These are phyloP conservation scores for Coniferiporia weirii DNA, from an alignment of 1,284 basidiomycete species.

Conservation along the genomic window DNA sequence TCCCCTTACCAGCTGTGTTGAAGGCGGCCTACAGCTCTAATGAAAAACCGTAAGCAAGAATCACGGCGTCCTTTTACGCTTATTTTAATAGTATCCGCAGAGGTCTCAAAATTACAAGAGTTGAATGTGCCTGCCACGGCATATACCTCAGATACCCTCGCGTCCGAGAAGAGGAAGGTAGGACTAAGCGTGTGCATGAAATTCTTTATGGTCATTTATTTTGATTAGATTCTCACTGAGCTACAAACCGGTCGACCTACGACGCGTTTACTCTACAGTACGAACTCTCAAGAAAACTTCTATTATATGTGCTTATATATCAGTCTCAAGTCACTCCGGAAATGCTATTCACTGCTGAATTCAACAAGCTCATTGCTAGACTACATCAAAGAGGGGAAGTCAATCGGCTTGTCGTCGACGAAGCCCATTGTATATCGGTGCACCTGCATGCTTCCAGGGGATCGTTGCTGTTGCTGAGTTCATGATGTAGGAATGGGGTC, in stretches of 20 bases:
- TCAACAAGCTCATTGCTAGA: slow-evolving; percentile 45
- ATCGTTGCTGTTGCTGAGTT: background rate
- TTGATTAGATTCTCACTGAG: slow-evolving; percentile 54
- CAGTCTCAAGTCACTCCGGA: slow-evolving; percentile 64
- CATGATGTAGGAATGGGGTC: slow-evolving; percentile 71
- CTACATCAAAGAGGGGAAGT: slow-evolving; percentile 54
- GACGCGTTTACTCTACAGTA: slow-evolving; percentile 70
- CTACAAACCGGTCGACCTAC: slow-evolving; percentile 55
- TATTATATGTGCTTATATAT: background rate
- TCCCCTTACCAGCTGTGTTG: background rate
- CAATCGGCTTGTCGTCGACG: slow-evolving; percentile 73
- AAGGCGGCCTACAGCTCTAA: slow-evolving; percentile 51
- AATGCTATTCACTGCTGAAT: slow-evolving; percentile 52
- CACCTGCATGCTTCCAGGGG: slow-evolving; percentile 19
- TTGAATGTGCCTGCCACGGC: slow-evolving; percentile 57
- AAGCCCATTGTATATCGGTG: slow-evolving; percentile 87
- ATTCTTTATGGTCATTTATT: background rate
- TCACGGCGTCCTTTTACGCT: background rate
- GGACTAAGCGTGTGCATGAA: background rate
- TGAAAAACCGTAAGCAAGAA: slow-evolving; percentile 66
- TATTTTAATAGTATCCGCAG: slow-evolving; percentile 31
- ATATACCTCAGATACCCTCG: slow-evolving; percentile 61
- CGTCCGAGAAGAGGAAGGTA: slow-evolving; percentile 52
- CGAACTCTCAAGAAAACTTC: slow-evolving; percentile 21
- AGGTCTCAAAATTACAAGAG: slow-evolving; percentile 58